These are phyloP conservation scores for Podaxis rugospora DNA, from an alignment of 768 basidiomycete species.

Conservation along the genomic window DNA sequence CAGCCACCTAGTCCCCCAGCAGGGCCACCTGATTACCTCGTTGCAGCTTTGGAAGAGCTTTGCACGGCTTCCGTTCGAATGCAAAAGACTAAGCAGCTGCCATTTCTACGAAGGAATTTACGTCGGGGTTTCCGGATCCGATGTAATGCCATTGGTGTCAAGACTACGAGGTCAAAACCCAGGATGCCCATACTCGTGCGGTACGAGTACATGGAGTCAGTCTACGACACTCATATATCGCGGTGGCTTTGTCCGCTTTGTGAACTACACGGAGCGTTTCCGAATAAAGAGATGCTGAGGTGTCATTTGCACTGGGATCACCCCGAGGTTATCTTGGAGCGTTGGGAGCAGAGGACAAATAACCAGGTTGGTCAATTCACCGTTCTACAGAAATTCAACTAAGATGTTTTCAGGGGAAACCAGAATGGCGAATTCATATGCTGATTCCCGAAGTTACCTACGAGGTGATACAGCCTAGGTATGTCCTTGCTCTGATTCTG, in stretches of 20 bases:
- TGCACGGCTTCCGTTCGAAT: not conserved
- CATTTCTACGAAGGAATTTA: slow-evolving; percentile 13
- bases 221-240: not conserved
- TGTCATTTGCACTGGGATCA: slow-evolving; percentile 15
- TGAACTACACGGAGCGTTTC: slow-evolving; percentile 12
- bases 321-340: slow-evolving; percentile 9
- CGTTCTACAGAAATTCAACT: not conserved
- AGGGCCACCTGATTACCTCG: not conserved
- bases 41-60: slow-evolving; percentile 9
- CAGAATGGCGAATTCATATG: slow-evolving; percentile 9
- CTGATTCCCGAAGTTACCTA: slow-evolving; percentile 4
- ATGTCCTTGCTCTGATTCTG: not conserved
- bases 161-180: not conserved
- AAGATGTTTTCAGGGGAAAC: not conserved
- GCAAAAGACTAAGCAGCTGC: slow-evolving; percentile 11
- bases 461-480: slow-evolving; percentile 1
- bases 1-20: not conserved
- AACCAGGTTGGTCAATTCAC: not conserved
- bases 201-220: slow-evolving; percentile 3
- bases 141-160: slow-evolving; percentile 11
- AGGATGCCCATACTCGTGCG: slow-evolving; percentile 2
- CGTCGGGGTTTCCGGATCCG: slow-evolving; percentile 14
- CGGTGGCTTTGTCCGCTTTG: slow-evolving; percentile 15
- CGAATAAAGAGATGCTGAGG: slow-evolving; percentile 10
- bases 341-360: slow-evolving; percentile 12